These are phyloP conservation scores for Astragalus glycyphyllos DNA, from an alignment of 306 rosid genomes.

Conservation along the genomic window DNA sequence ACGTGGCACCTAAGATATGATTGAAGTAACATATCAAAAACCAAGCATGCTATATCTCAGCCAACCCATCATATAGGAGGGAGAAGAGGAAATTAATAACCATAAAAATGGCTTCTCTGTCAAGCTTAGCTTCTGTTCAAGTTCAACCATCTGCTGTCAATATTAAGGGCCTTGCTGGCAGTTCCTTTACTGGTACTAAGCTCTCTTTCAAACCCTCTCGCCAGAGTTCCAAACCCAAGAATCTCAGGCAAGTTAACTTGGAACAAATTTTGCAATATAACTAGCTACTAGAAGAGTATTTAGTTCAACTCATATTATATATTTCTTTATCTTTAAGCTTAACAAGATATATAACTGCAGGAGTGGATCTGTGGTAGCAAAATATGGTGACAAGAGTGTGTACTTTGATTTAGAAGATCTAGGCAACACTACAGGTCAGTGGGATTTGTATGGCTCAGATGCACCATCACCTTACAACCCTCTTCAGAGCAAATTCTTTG, in stretches of 20 bases:
- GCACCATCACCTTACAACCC: conserved; percentile 93
- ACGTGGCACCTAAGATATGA: conserved; percentile 63
- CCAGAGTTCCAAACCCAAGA: conserved; percentile 62
- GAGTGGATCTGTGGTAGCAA: conserved; percentile 84
- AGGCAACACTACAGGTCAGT: conserved; percentile 97
- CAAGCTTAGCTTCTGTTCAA: conserved; percentile 51
- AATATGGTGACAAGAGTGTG: conserved; percentile 95
- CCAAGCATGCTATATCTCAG: background rate
- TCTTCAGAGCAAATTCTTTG: conserved; percentile 81
- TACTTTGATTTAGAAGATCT: conserved; percentile 92
- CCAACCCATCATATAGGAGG: background rate
- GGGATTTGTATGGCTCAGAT: conserved; percentile 98
- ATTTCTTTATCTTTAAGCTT: no score
- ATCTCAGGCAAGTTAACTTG: conserved; percentile 47
- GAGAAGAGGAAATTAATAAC: background rate
- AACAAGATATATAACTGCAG: conserved; percentile 16
- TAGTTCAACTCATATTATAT: no score
- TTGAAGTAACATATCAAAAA: conserved; percentile 48
- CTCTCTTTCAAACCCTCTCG: conserved; percentile 68
- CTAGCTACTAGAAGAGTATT: no score
- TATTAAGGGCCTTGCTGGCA: conserved; percentile 74
- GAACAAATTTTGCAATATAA: no score
- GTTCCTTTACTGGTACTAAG: conserved; percentile 76
- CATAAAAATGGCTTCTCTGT: conserved; percentile 58
- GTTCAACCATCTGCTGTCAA: background rate